Base-by-base conservation (phyloP, 129 eudicot genomes). In the Saposhnikovia divaricata region DNA sequence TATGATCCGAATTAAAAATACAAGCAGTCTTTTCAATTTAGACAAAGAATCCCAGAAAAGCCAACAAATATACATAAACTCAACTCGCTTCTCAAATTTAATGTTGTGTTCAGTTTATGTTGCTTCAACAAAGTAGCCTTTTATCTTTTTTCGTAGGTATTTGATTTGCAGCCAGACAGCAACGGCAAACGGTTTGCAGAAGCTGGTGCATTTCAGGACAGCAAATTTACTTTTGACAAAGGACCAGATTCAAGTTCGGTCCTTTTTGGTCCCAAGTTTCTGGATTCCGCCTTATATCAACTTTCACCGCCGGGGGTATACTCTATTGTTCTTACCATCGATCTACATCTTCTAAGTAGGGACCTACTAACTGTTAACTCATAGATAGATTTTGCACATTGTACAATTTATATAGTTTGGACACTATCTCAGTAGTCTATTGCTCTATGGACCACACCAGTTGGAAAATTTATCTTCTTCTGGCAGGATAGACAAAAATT, bases 281-380 rank as follows among this genome's bases (percentile, higher is more conserved):
- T 83, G 25, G 15, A 74, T 34, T 14, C 47, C 14, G 57, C 40
- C 18, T 6, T 83, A 11, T 84, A 81, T 76, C 77, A 81, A 37
- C 85, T 79, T 12, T 70, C 83, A 65, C 83, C 87, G n/a, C 28
- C 45, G 16, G 76, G 81, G 85, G 87, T 83, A 82, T 15, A 0
- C 28, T 21, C 31, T 21, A 40, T 21, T 38, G 3, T 34, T 18
- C 37, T 7, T 19, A 18, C 18, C 13, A 39, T 11, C 37, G 15
- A 11, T 69, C n/a, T 69, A 69, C 42, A 15, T 69, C 44, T 13
- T 31, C 74, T 13, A 69, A 31, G n/a, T n/a, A 61, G 34, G 15
- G 0, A 14, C 73, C 73, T 68, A 31, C 42, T 31, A 68, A 12
- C 9, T 68, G 23, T 31, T 13, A 31, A 1, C 34, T 31, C 1